Base-by-base conservation (phyloP, 2,329 filamentous ascomycete genomes). In the Colletotrichum lupini region DNA sequence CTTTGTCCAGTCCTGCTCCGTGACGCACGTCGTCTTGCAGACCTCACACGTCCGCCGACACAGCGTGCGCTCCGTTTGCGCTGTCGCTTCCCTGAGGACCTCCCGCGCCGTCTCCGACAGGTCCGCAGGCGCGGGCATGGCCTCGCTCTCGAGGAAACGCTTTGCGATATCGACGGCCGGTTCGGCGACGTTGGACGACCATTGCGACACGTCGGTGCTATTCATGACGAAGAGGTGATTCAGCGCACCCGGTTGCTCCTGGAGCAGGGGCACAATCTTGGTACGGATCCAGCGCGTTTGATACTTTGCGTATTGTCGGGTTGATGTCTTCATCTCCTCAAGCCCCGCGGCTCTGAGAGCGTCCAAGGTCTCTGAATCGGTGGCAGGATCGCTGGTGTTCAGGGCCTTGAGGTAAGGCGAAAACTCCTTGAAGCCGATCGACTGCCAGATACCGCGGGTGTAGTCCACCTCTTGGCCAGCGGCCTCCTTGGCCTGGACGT, bases 371-470 rank as follows among this genome's bases (percentile, higher is more conserved):
- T 78, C 65, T 53, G 75, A 61, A 32, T 77, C 74, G 66, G 75
- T 68, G 8, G 76, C 77, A 70, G 46, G 16, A 12, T 57, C 49
- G 4, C 60, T 11, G 68, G 68, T 7, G 76, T 83, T 77, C 16
- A 85, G 73, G 1, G 89, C 88, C 2, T 83, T 77, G 28, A 95
- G 84, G 78, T 95, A 98, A 0, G 90, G 87, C 70, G 93, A 89
- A 79, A 98, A 93, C 79, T 99, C 95, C 80, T 97, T 98, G 83
- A 95, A 98, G 1, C 97, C 97, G 74, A 99, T 99, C 1, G 95
- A 97, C 66, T 97, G 93, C 95, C 96, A 99, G 56, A 99, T 97
- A 0, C 97, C 97, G 66, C 92, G 91, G 1, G 90, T 93, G 76
- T 91, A 88, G 79, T 98, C 95, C 2, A 97, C 83, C 0, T 82